Conservation (phyloP, 768 basidiomycete species). For the Lactarius hatsudake region DNA sequence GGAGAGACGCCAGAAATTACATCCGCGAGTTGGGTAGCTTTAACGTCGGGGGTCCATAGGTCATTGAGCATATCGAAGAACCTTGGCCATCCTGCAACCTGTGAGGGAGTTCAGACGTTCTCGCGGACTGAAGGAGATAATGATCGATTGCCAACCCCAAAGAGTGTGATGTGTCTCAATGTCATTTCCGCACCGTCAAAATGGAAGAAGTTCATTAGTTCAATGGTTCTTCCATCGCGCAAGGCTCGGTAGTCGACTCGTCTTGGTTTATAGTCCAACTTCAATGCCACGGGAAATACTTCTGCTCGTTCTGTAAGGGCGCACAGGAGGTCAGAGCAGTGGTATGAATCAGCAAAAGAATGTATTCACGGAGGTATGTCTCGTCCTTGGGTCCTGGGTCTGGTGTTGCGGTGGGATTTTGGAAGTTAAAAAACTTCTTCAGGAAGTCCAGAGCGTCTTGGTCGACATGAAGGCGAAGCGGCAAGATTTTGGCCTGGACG, state of each 20-base stretch:
- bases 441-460: constrained; percentile 98
- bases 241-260: constrained; percentile 92
- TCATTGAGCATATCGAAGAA: constrained; percentile 93
- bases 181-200: constrained; percentile 99
- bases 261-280: constrained; percentile 97
- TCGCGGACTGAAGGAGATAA: neutral
- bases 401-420: constrained; percentile 50
- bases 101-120: constrained; percentile 11
- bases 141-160: constrained; percentile 62
- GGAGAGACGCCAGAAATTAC: constrained; percentile 96
- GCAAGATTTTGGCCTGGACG: constrained; percentile 79
- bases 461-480: constrained; percentile 90
- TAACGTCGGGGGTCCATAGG: constrained; percentile 98
- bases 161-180: constrained; percentile 84
- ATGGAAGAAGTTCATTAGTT: constrained; percentile 99
- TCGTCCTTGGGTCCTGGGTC: constrained; percentile 44
- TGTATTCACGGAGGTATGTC: constrained; percentile 67
- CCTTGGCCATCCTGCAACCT: constrained; percentile 93
- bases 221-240: constrained; percentile 87
- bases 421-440: constrained; percentile 94
- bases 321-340: constrained; percentile 5
- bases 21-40: constrained; percentile 95
- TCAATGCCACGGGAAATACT: constrained; percentile 91
- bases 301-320: constrained; percentile 76
- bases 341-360: neutral